These are phyloP conservation scores for Puya raimondii DNA, from an alignment of 176 grass and related monocot species.

Conservation along the genomic window DNA sequence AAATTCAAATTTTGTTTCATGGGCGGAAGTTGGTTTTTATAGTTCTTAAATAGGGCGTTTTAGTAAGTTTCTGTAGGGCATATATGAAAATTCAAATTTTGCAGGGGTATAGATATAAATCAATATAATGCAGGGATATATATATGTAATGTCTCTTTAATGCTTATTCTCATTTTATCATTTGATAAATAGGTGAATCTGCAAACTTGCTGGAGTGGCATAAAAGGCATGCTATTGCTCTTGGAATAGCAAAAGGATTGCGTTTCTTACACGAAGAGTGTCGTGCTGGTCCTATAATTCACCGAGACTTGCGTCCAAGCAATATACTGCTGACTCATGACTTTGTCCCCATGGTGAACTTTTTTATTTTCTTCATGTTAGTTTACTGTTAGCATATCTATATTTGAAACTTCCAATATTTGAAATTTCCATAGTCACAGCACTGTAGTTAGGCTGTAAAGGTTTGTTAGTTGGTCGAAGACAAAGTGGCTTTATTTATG, in stretches of 20 bases:
- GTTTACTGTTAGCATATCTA: not conserved
- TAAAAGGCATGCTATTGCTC: constrained; percentile 50
- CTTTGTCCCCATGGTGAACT: constrained; percentile 57
- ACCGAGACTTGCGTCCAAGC: constrained; percentile 63
- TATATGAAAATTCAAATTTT: too few relatives aligned
- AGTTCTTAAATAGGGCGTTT: too few relatives aligned
- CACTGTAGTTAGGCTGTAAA: not conserved
- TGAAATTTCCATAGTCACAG: not conserved
- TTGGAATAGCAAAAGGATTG: constrained; percentile 67
- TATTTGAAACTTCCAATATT: not conserved
- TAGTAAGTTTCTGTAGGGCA: too few relatives aligned
- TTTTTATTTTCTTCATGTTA: constrained; percentile 2
- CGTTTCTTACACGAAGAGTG: constrained; percentile 63
- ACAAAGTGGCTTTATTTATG: not conserved
- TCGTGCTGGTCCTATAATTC: constrained; percentile 61
- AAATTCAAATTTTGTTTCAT: too few relatives aligned
- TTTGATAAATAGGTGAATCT: constrained; percentile 27
- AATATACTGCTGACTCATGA: constrained; percentile 70
- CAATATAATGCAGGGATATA: too few relatives aligned
- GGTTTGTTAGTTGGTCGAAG: not conserved
- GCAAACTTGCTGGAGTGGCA: constrained; percentile 59
- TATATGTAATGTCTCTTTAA: not conserved
- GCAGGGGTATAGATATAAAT: too few relatives aligned
- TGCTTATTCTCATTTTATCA: not conserved
- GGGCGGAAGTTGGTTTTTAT: too few relatives aligned